phyloP scores from a whole-genome alignment of 1,284 basidiomycete genomes.

The Cutaneotrichosporon sp. region DNA sequence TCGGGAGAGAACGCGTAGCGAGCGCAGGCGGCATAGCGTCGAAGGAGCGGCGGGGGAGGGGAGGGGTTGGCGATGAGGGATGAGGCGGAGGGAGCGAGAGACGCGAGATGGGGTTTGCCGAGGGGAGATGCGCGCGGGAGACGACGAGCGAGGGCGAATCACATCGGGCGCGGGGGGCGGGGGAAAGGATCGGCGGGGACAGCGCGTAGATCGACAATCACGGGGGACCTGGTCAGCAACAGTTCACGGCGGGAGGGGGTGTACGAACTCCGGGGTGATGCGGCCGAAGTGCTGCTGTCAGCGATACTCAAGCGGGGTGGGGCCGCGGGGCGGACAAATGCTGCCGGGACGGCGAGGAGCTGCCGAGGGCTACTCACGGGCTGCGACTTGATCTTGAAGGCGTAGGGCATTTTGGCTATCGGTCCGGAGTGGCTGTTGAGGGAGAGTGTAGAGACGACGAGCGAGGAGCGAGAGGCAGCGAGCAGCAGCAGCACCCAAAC shows the following conservation, averaged over 20 bases:
- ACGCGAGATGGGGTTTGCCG: too few relatives aligned
- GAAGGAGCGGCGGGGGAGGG: neutral
- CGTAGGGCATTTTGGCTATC: conserved; percentile 18
- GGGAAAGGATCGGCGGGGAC: too few relatives aligned
- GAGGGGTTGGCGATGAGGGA: neutral
- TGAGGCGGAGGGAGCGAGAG: neutral
- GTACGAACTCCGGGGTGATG: conserved; percentile 40
- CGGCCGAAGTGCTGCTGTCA: conserved; percentile 35
- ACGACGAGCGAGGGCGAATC: too few relatives aligned
- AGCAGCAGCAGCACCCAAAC: neutral
- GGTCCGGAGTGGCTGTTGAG: neutral
- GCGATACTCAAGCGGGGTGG: neutral
- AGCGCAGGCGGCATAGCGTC: too few relatives aligned
- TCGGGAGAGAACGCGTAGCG: neutral
- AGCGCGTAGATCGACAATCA: neutral
- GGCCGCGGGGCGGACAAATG: too few relatives aligned
- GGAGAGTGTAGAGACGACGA: neutral
- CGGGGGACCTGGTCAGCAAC: conserved; percentile 2
- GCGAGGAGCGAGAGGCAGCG: neutral
- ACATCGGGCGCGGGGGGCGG: too few relatives aligned
- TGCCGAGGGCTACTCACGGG: conserved; percentile 16
- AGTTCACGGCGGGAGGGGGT: neutral
- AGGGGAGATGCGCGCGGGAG: too few relatives aligned
- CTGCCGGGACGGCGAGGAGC: neutral
- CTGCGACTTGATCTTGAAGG: conserved; percentile 20